Evolutionary conservation across 371 early-diverging fungal genomes (phyloP).

Genomic region (Mortierella sp.): DNA sequence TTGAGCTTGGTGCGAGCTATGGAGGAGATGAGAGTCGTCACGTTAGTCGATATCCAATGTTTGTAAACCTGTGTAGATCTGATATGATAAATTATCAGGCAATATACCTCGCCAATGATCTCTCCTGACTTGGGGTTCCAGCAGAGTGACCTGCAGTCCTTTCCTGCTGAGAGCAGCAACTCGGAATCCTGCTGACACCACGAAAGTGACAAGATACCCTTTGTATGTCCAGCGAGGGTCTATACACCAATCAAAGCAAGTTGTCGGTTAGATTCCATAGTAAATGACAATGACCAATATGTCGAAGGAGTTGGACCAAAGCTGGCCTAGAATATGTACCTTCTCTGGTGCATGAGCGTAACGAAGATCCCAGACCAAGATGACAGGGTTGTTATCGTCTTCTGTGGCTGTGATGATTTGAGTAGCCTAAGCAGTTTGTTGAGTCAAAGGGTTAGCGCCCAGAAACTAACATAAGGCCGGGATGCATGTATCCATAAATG

Average conservation of each 20-base stretch:
- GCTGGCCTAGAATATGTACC: constrained; percentile 44
- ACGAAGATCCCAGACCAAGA: constrained; percentile 94
- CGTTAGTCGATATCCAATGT: constrained; percentile 19
- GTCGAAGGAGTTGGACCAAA: neutral
- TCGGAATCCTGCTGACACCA: constrained; percentile 96
- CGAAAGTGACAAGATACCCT: constrained; percentile 87
- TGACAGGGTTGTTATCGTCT: constrained; percentile 88
- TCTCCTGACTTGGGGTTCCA: constrained; percentile 86
- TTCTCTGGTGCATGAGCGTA: constrained; percentile 93
- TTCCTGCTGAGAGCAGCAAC: constrained; percentile 87
- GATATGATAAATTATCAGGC: constrained; percentile 47
- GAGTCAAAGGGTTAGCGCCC: too few species aligned
- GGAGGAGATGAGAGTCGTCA: constrained; percentile 43
- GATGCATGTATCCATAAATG: too few species aligned
- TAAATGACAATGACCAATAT: neutral
- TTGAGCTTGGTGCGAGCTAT: constrained; percentile 77
- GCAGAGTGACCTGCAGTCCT: constrained; percentile 92
- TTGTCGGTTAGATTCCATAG: too few species aligned
- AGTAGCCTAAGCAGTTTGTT: constrained; percentile 70
- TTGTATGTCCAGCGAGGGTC: constrained; percentile 75
- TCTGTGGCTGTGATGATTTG: constrained; percentile 92
- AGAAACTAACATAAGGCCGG: too few species aligned
- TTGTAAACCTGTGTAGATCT: neutral
- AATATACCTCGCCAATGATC: constrained; percentile 76
- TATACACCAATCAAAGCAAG: constrained; percentile 8